Conservation (phyloP, 73 alveolate species). For the Tetrahymena borealis region DNA sequence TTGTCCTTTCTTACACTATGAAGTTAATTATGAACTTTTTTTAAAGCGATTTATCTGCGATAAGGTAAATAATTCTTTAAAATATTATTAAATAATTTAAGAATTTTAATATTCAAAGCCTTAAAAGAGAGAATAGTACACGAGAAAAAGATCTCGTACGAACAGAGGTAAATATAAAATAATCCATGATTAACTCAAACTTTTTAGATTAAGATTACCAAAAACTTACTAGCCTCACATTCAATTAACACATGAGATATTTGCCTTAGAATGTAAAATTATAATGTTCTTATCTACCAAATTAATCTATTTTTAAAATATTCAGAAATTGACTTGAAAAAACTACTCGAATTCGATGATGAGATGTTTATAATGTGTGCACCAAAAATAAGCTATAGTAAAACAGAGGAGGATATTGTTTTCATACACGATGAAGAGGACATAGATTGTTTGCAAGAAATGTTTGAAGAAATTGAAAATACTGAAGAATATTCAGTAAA, state of each 20-base stretch:
- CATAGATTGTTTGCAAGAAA: background rate
- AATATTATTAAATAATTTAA: too few species aligned
- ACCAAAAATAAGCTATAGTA: background rate
- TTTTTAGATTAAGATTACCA: background rate
- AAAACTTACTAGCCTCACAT: background rate
- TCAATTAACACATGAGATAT: too few species aligned
- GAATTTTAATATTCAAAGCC: background rate
- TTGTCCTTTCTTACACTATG: background rate
- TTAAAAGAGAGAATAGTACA: background rate
- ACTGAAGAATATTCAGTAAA: too few species aligned
- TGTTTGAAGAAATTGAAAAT: background rate
- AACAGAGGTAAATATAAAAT: background rate
- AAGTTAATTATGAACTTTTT: background rate
- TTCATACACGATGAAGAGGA: background rate
- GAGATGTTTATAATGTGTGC: background rate
- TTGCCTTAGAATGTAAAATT: too few species aligned
- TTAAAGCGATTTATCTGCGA: background rate
- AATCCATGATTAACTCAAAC: background rate
- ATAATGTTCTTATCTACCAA: background rate
- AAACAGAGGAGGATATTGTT: background rate
- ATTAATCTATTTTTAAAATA: background rate
- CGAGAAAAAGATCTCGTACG: background rate
- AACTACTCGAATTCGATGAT: background rate
- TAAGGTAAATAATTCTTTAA: background rate
- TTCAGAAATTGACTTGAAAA: background rate